Evolutionary conservation across 139 green algal genomes (phyloP).

Genomic region (Chlorella sp.): DNA sequence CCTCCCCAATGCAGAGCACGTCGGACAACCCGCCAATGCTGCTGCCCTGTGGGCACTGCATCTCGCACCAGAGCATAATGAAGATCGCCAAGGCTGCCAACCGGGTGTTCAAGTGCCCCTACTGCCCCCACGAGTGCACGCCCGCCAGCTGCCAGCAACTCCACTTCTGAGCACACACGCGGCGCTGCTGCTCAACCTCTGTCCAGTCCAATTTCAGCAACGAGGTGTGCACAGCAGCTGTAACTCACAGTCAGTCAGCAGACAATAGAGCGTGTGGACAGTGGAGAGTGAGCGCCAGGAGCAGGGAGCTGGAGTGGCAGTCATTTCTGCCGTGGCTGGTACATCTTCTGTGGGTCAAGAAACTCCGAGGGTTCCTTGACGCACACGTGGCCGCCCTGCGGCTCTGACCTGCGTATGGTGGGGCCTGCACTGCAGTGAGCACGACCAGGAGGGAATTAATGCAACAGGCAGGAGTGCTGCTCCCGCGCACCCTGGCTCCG

Average conservation of each 20-base stretch:
- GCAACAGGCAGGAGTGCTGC: no score
- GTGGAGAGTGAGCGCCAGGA: no score
- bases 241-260: no score
- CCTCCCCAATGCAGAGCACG: constrained; percentile 48
- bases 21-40: constrained; percentile 90
- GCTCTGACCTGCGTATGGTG: constrained; percentile 3
- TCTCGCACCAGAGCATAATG: constrained; percentile 77
- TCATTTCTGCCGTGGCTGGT: neutral
- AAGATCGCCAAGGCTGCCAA: constrained; percentile 79
- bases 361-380: neutral
- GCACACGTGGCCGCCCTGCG: neutral
- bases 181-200: no score
- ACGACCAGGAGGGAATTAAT: no score
- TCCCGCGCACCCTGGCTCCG: constrained; percentile 17
- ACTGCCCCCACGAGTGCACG: constrained; percentile 88
- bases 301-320: no score
- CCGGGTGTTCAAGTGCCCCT: constrained; percentile 94
- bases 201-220: no score
- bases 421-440: no score
- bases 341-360: neutral
- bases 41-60: constrained; percentile 93
- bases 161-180: constrained; percentile 74
- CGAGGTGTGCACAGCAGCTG: no score
- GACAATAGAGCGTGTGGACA: no score
- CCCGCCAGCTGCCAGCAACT: constrained; percentile 62